Evolutionary conservation across 441 rosid species (phyloP), one percentile per base, ranked within the genome.

Genomic region (Pelargonium australe): DNA sequence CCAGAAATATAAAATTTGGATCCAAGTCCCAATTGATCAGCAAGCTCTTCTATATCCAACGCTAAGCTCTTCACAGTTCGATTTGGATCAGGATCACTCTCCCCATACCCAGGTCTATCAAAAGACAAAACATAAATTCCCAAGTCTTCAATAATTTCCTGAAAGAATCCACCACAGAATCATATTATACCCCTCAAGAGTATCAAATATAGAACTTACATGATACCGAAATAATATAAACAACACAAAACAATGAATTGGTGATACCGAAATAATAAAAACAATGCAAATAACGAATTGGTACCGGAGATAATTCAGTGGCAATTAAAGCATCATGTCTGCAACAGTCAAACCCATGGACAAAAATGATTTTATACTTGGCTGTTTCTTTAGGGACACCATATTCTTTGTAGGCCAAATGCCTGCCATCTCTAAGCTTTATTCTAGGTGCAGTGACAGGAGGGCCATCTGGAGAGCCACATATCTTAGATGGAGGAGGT

Each of bases 41-140:
- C 91, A 67, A 88, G 87, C 79, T 88, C 89, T 75, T 86, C 88
- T 3, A 88, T 76, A 60, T 88, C 91, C 60, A 78, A 74, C 67
- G 91, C 88, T 11, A 80, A 72, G 69, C 89, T 85, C 71, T 86
- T 78, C 0, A 68, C 74, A 8, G 91, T 79, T 67, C 83, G 77
- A 28, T 78, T 76, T 40, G 85, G 84, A 67, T 88, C 62, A 2
- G 88, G 86, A 79, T 85, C 91, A 62, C 94, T 88, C 77, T 88
- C 89, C 51, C 88, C 91, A 76, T 88, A 88, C 55, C 94, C 89
- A 37, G 91, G 86, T 74, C 86, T 81, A 72, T 88, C 91, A 70
- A 81, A 82, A 58, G 90, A 85, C 73, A 85, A 85, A 70, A 82
- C 72, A 70, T 85, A 82, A 71, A 88, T 67, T 49, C 86, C 83